phyloP scores from a whole-genome alignment of 306 rosid genomes.

The Dryas octopetala region DNA sequence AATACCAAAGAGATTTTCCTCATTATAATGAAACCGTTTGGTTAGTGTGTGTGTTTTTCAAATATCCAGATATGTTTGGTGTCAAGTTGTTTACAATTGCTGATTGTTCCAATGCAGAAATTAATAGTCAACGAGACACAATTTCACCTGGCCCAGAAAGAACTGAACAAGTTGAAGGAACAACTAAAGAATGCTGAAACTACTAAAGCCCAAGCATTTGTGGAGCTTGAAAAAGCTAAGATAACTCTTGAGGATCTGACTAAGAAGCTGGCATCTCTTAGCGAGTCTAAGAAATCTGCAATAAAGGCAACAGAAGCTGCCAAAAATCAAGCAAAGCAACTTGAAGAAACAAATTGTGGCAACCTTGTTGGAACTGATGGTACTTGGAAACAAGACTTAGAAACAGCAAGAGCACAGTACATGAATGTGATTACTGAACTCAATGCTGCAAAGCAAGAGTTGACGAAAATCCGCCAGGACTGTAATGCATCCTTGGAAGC shows the following conservation, averaged over 20 bases:
- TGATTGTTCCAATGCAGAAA: conserved; percentile 54
- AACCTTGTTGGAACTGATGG: conserved; percentile 38
- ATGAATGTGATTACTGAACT: conserved; percentile 64
- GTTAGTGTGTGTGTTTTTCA: background rate
- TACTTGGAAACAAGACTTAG: conserved; percentile 76
- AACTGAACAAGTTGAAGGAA: conserved; percentile 79
- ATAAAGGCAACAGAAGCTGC: conserved; percentile 64
- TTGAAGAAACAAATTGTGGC: conserved; percentile 54
- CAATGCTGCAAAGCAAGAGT: conserved; percentile 76
- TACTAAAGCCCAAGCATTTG: conserved; percentile 74
- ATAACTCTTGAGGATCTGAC: conserved; percentile 60
- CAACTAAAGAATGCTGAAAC: conserved; percentile 81
- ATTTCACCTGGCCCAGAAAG: conserved; percentile 74
- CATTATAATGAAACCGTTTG: background rate
- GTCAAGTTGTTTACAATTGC: conserved; percentile 10
- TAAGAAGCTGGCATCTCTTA: conserved; percentile 52
- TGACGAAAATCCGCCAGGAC: conserved; percentile 72
- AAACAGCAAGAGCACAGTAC: conserved; percentile 60
- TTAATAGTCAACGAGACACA: conserved; percentile 84
- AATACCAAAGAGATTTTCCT: background rate
- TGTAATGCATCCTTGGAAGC: conserved; percentile 64
- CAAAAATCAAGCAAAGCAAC: conserved; percentile 55
- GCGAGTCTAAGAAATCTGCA: conserved; percentile 69
- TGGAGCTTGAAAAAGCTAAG: conserved; percentile 77
- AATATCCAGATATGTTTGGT: background rate